phyloP scores from a whole-genome alignment of 169 alveolate genomes.

The Hepatocystis sp. region DNA sequence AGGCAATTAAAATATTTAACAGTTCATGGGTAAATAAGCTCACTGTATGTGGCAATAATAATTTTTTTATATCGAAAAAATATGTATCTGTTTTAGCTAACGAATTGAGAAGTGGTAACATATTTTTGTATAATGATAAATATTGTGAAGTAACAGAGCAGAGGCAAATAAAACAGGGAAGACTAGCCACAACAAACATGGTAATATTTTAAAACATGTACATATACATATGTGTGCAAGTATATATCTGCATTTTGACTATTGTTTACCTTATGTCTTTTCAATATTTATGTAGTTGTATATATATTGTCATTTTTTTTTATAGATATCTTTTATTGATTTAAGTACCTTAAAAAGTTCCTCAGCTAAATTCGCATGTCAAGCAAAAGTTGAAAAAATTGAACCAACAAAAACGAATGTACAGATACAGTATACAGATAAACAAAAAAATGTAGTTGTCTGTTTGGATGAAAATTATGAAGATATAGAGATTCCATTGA shows the following conservation, averaged over 20 bases:
- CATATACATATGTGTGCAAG: neutral
- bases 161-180: conserved; percentile 67
- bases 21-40: neutral
- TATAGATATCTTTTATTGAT: conserved; percentile 41
- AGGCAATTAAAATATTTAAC: neutral
- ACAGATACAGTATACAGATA: conserved; percentile 65
- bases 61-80: conserved; percentile 8
- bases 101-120: conserved; percentile 63
- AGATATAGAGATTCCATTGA: conserved; percentile 50
- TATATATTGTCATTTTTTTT: neutral
- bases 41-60: neutral
- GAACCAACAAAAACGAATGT: conserved; percentile 50
- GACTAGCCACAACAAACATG: conserved; percentile 69
- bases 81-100: conserved; percentile 59
- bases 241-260: neutral
- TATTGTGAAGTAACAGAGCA: conserved; percentile 73
- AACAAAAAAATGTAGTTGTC: conserved; percentile 65
- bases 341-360: conserved; percentile 58
- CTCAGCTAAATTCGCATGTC: conserved; percentile 62
- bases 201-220: conserved; percentile 8
- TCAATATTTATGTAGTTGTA: neutral
- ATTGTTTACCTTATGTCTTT: neutral
- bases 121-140: conserved; percentile 56
- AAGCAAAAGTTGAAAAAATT: conserved; percentile 65
- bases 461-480: conserved; percentile 71